A percentile compares a stretch with the other conserved stretches of the same genome.
Evolutionary conservation across 176 grass and related monocot species (phyloP).

Genomic region (Eragrostis curvula): DNA sequence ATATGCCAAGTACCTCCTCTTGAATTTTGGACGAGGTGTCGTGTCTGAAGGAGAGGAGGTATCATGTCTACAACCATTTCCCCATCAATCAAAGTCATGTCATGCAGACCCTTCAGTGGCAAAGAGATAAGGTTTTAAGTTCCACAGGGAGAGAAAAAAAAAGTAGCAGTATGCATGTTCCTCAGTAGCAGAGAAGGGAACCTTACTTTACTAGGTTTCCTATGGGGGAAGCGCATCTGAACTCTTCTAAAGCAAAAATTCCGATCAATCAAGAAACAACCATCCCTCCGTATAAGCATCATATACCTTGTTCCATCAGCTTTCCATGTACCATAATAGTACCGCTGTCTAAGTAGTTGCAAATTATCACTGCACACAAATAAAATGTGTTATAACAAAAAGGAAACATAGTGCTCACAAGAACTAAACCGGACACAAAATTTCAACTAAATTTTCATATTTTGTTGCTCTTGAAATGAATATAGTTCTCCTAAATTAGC

Average conservation of each 20-base stretch:
- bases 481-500: too few species aligned
- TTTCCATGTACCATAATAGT: conserved; percentile 99
- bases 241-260: conserved; percentile 96
- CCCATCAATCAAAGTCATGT: conserved; percentile 52
- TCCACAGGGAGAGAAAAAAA: neutral
- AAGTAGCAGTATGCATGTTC: conserved; percentile 21
- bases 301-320: conserved; percentile 99
- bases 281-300: conserved; percentile 90
- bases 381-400: conserved; percentile 14
- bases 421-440: too few species aligned
- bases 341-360: conserved; percentile 93
- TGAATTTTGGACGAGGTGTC: neutral
- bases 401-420: neutral
- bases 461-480: too few species aligned
- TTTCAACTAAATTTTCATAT: too few species aligned
- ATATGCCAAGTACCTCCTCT: conserved; percentile 50
- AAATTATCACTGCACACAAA: conserved; percentile 78
- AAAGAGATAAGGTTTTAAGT: conserved; percentile 39
- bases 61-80: conserved; percentile 50
- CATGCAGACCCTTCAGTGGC: conserved; percentile 69
- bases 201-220: conserved; percentile 65
- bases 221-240: conserved; percentile 93
- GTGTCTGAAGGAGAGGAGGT: conserved; percentile 19
- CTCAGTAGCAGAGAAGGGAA: conserved; percentile 14
- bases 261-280: conserved; percentile 89